These are phyloP conservation scores for Phytopythium vexans DNA, from an alignment of 352 stramenopile species.

Conservation along the genomic window DNA sequence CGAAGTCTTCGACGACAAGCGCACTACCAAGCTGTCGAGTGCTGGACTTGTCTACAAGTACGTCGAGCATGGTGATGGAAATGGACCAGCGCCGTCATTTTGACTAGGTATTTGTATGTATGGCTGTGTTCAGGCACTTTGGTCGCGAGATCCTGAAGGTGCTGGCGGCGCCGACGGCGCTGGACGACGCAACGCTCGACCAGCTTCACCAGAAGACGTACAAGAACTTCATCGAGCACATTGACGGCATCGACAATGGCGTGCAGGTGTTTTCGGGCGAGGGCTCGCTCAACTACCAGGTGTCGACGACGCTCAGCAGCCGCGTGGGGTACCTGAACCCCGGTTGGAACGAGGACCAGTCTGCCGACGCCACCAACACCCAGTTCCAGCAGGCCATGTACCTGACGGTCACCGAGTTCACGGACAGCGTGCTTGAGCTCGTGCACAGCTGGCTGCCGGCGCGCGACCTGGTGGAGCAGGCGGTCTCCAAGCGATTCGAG, in stretches of 20 bases:
- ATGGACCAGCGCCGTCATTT: background rate
- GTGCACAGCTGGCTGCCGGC: constrained; percentile 94
- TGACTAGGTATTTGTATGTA: constrained; percentile 2
- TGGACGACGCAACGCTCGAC: constrained; percentile 77
- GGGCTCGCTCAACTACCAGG: constrained; percentile 63
- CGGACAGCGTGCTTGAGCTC: constrained; percentile 87
- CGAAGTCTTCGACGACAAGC: constrained; percentile 67
- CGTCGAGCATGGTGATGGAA: background rate
- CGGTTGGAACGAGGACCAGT: constrained; percentile 95
- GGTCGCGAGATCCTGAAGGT: constrained; percentile 93
- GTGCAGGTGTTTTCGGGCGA: constrained; percentile 77
- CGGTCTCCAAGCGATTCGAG: constrained; percentile 83
- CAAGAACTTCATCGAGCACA: constrained; percentile 96
- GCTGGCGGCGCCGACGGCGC: constrained; percentile 35
- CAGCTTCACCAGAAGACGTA: constrained; percentile 92
- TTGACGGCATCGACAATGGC: constrained; percentile 99
- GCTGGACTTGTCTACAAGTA: constrained; percentile 96
- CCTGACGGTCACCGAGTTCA: constrained; percentile 95
- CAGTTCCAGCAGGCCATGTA: constrained; percentile 95
- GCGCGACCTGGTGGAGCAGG: constrained; percentile 90
- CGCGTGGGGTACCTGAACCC: constrained; percentile 95
- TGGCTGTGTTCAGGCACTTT: constrained; percentile 81
- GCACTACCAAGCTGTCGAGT: constrained; percentile 92
- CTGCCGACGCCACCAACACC: constrained; percentile 69
- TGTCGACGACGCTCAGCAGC: constrained; percentile 74